Base-by-base conservation (phyloP, 176 grass and related monocot species). In the Bromus sterilis region DNA sequence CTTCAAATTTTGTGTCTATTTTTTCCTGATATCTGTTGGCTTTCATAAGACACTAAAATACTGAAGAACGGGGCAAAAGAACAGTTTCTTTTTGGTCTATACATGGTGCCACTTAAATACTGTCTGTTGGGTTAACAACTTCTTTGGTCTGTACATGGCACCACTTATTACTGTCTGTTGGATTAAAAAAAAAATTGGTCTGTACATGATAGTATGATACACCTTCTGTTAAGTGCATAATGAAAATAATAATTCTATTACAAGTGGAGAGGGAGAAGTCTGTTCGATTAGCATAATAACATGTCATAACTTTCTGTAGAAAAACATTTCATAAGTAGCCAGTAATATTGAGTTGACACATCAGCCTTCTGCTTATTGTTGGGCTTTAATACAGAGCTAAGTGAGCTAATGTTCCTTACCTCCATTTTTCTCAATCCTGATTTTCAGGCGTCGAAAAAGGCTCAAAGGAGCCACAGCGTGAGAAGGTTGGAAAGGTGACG, bases 401-500 rank as follows among this genome's bases (percentile, higher is more conserved):
- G 30, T 34, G 29, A 56, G 10, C 33, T 42, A 85, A 35, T 30
- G 15, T 57, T 64, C 20, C 41, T 59, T 70, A 58, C 9, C 55
- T 83, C 23, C 32, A 78, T 85, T 86, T 82, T 71, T 66, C 31
- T 77, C 42, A 65, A 82, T 82, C 58, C 40, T 78, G 23, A 68
- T 91, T 79, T n/a, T 49, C 80, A 92, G 94, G 89, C 63, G 21
- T 90, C 4, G 91, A 92, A 5, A 97, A 94, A 30, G 91, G 94
- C 53, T 92, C 92, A 14, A 97, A 92, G 69, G 87, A 94, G 39
- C 89, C 92, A 66, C 58, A 86, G 20, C 71, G 75, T 30, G 53
- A 85, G 66, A 94, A 97, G 74, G 94, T 97, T 14, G 92, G 89
- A 56, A 94, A 92, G 80, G 87, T 94, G 57, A 94, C 94, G 0